Evolutionary conservation across 2,329 filamentous ascomycete species (phyloP), one percentile per base, ranked within the genome.

Genomic region (Pseudofabraea citricarpa): DNA sequence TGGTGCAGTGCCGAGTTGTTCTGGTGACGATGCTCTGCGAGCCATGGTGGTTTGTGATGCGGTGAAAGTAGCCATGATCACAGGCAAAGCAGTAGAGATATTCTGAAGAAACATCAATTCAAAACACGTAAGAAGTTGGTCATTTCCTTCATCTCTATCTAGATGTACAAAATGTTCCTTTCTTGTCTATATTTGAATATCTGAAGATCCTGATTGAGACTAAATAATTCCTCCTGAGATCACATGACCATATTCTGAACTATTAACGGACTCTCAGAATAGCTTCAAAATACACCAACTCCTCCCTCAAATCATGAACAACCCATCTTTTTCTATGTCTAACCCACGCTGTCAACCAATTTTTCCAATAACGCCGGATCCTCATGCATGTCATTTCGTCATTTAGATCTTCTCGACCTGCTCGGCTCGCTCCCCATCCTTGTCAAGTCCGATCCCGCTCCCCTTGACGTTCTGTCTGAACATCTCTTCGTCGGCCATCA

Each of bases 1-100:
- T 0, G 47, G 62, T 13, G 70, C 66, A 36, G 47, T 55, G 41
- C 69, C 73, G 1, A 69, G 61, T 22, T 79, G 76, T 52, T 68
- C 67, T 6, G 69, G 65, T 0, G 59, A 66, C 23, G 73, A 74
- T 46, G 76, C 72, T 0, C 57, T 79, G 36, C 64, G 68, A 23
- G 76, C 75, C 1, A 57, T 79, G 51, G 52, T 69, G 20, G 73
- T 79, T 37, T 76, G 73, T 52, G 67, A 76, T 29, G 73, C 73
- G 12, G 65, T 78, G 26, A 69, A 65, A 48, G 61, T 58, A 45
- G 68, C 72, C 0, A 62, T 79, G 45, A 57, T 57, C 21, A 61
- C 53, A 7, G 64, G 63, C 8, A 44, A 52, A 15, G 36, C 47
- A n/a, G 38, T 56, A 9, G 37, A 45, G 19, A 53, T 52, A 27